Conservation (phyloP, 257 asterid species). For the Catharanthus roseus region DNA sequence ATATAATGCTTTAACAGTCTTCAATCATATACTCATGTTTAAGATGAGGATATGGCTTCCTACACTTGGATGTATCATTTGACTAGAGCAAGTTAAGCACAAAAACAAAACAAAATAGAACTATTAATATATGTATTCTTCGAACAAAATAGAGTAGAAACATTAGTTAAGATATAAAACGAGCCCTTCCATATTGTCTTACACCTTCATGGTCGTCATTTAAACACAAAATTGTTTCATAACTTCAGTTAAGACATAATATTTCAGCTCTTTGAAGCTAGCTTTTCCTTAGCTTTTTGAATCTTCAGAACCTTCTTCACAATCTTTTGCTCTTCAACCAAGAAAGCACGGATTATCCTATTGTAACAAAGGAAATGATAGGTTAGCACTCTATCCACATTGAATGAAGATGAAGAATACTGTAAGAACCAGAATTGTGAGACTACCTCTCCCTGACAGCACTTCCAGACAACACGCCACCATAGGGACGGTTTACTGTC, state of each 20-base stretch:
- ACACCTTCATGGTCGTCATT: constrained; percentile 32
- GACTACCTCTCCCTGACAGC: constrained; percentile 32
- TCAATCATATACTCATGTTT: too few relatives aligned
- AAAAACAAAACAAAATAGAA: neutral
- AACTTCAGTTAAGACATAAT: constrained; percentile 14
- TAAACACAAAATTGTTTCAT: constrained; percentile 18
- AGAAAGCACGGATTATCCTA: constrained; percentile 29
- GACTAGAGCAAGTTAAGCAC: neutral
- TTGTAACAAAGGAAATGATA: neutral
- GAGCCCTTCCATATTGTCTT: constrained; percentile 9
- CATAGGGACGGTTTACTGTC: constrained; percentile 38
- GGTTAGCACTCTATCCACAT: neutral
- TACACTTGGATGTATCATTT: neutral
- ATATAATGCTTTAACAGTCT: too few relatives aligned
- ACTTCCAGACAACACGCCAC: constrained; percentile 31
- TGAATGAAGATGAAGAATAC: too few relatives aligned
- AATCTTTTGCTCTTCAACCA: constrained; percentile 33
- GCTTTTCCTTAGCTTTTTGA: constrained; percentile 28
- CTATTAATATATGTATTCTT: neutral
- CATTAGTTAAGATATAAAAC: neutral
- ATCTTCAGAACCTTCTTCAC: constrained; percentile 35
- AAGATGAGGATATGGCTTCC: neutral
- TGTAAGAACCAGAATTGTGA: neutral
- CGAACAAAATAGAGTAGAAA: neutral
- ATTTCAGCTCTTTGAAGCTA: constrained; percentile 18